Percentiles rank a stretch among this genome's conserved stretches.
These are phyloP conservation scores for Diaporthe velutina DNA, from an alignment of 2,329 filamentous ascomycete species.

Conservation along the genomic window DNA sequence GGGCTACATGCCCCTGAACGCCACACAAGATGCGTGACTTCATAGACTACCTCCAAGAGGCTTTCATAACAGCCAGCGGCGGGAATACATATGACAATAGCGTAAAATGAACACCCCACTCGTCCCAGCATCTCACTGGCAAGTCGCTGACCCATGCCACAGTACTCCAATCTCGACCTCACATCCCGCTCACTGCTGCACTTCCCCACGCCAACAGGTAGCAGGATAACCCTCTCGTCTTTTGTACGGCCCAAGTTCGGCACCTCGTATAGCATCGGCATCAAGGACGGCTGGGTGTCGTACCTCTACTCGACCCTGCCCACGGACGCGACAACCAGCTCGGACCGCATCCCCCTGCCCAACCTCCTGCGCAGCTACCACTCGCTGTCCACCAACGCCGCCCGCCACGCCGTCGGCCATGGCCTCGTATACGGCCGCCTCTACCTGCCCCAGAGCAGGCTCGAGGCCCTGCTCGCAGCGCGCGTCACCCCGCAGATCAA, in stretches of 20 bases:
- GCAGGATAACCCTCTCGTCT: slow-evolving; percentile 89
- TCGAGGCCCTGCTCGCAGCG: slow-evolving; percentile 88
- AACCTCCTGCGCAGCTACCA: slow-evolving; percentile 86
- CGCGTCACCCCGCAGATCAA: slow-evolving; percentile 83
- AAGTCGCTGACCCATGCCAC: background rate
- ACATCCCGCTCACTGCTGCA: slow-evolving; percentile 73
- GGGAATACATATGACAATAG: slow-evolving; percentile 40
- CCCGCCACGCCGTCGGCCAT: slow-evolving; percentile 41
- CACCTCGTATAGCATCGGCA: slow-evolving; percentile 90
- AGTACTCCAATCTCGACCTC: slow-evolving; percentile 60
- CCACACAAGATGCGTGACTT: slow-evolving; percentile 37
- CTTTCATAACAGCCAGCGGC: slow-evolving; percentile 40
- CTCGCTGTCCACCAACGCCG: slow-evolving; percentile 68
- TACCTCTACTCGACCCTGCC: slow-evolving; percentile 95
- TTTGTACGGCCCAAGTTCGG: slow-evolving; percentile 94
- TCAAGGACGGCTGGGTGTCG: slow-evolving; percentile 96
- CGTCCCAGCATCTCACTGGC: background rate
- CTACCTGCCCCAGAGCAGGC: slow-evolving; percentile 85
- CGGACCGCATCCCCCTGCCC: slow-evolving; percentile 80
- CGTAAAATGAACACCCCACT: slow-evolving; percentile 8
- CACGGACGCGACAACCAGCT: slow-evolving; percentile 72
- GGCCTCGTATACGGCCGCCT: slow-evolving; percentile 81
- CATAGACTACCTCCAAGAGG: slow-evolving; percentile 38
- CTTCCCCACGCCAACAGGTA: slow-evolving; percentile 86
- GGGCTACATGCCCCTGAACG: background rate